These are phyloP conservation scores for Trypanosoma vivax DNA, from an alignment of 208 protist species.

Conservation along the genomic window DNA sequence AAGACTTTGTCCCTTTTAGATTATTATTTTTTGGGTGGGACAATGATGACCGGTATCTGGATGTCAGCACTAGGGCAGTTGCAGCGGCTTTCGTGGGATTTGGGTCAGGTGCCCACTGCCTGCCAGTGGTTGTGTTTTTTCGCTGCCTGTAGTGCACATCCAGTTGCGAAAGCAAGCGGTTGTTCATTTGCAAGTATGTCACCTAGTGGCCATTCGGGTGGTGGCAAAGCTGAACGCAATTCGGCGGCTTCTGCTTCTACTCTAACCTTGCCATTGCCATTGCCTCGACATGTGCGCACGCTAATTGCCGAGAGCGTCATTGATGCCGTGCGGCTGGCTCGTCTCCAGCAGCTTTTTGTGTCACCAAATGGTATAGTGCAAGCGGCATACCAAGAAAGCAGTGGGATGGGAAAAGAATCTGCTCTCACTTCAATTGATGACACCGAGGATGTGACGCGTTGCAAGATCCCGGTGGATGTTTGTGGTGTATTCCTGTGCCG, in stretches of 20 bases:
- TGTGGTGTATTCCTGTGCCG: slow-evolving; percentile 1
- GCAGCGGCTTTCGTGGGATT: slow-evolving; percentile 6
- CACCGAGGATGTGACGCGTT: too few relatives aligned
- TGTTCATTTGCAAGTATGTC: too few relatives aligned
- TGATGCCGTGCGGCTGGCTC: slow-evolving; percentile 8
- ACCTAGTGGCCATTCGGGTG: too few relatives aligned
- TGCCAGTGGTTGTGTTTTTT: neutral
- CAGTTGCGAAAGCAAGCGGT: too few relatives aligned
- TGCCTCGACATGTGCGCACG: neutral
- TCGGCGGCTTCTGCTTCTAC: too few relatives aligned
- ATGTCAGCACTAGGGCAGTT: slow-evolving; percentile 9
- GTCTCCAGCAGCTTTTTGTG: slow-evolving; percentile 8
- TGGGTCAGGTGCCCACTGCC: neutral
- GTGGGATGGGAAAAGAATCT: neutral
- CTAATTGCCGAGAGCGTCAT: slow-evolving; percentile 7
- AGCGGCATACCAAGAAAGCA: neutral
- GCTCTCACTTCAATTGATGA: too few relatives aligned
- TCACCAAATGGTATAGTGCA: neutral
- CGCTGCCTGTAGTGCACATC: too few relatives aligned
- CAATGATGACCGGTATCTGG: slow-evolving; percentile 4
- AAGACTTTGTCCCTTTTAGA: too few relatives aligned
- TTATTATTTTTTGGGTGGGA: too few relatives aligned
- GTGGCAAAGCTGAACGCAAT: too few relatives aligned
- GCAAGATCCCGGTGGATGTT: slow-evolving; percentile 3
- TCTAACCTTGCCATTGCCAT: neutral